Evolutionary conservation across 163 green algal species (phyloP).

Genomic region (Scenedesmus sp.): DNA sequence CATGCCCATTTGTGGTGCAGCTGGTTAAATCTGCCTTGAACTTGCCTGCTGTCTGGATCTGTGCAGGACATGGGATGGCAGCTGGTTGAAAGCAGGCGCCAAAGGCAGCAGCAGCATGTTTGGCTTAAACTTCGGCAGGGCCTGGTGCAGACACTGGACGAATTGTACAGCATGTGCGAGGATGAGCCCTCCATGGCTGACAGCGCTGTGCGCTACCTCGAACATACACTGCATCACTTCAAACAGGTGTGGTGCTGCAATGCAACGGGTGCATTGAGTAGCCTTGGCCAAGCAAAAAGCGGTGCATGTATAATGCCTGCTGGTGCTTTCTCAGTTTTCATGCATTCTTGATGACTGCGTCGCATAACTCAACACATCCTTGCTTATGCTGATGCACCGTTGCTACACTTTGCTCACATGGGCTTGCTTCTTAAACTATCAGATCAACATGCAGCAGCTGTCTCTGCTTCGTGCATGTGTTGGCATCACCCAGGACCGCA

Average conservation of each 20-base stretch:
- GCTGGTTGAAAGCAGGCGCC: neutral
- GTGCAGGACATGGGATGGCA: neutral
- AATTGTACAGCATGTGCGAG: constrained; percentile 40
- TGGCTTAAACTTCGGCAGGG: constrained; percentile 8
- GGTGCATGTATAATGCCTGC: neutral
- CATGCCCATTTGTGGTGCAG: too few relatives aligned
- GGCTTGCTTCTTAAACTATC: too few relatives aligned
- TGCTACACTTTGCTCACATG: too few relatives aligned
- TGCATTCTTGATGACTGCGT: neutral
- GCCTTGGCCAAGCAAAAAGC: neutral
- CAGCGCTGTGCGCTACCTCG: constrained; percentile 6
- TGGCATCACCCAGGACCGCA: neutral
- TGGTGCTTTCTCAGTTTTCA: neutral
- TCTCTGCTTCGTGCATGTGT: neutral
- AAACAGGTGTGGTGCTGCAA: constrained; percentile 15
- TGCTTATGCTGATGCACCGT: too few relatives aligned
- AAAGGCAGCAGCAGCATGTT: neutral
- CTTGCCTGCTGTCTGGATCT: neutral
- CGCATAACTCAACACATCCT: too few relatives aligned
- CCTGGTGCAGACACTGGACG: constrained; percentile 45
- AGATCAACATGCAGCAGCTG: too few relatives aligned
- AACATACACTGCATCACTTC: constrained; percentile 36
- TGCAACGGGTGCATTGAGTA: neutral
- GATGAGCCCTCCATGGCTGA: neutral
- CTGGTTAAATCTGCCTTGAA: neutral